Percentiles rank a stretch among this genome's conserved stretches.
These are phyloP conservation scores for Lolium perenne DNA, from an alignment of 176 grass and related monocot species.

Conservation along the genomic window DNA sequence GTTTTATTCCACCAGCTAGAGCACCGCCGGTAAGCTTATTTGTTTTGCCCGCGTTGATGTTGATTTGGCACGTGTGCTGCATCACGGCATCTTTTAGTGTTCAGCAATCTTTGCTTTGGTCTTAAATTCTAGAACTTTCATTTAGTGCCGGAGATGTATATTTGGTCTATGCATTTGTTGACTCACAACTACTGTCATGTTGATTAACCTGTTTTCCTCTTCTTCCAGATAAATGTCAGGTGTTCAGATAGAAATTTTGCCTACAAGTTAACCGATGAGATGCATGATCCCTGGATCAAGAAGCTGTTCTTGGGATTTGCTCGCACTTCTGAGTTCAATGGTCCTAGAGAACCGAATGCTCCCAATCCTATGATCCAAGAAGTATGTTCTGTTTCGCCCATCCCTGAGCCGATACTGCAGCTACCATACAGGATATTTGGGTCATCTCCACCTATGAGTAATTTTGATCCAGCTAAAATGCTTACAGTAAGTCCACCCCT, in stretches of 20 bases:
- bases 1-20: slow-evolving; percentile 93
- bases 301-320: slow-evolving; percentile 96
- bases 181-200: not conserved
- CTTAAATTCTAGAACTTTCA: not conserved
- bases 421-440: slow-evolving; percentile 96
- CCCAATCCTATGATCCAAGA: slow-evolving; percentile 88
- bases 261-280: slow-evolving; percentile 84
- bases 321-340: slow-evolving; percentile 92
- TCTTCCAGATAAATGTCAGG: slow-evolving; percentile 71
- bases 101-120: slow-evolving; percentile 29
- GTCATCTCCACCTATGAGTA: slow-evolving; percentile 93
- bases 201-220: slow-evolving; percentile 35
- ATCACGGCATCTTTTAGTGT: slow-evolving; percentile 18
- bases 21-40: slow-evolving; percentile 88
- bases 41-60: slow-evolving; percentile 27
- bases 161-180: slow-evolving; percentile 38
- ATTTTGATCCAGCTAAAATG: slow-evolving; percentile 99
- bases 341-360: slow-evolving; percentile 69
- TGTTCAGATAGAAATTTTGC: slow-evolving; percentile 89
- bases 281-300: slow-evolving; percentile 91
- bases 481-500: slow-evolving; percentile 69
- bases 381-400: slow-evolving; percentile 58
- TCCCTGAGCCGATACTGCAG: slow-evolving; percentile 68
- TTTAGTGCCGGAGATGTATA: slow-evolving; percentile 7
- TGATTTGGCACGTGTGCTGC: not conserved